Base-by-base conservation (phyloP, 2,329 filamentous ascomycete genomes). In the Cladosporium sp. region DNA sequence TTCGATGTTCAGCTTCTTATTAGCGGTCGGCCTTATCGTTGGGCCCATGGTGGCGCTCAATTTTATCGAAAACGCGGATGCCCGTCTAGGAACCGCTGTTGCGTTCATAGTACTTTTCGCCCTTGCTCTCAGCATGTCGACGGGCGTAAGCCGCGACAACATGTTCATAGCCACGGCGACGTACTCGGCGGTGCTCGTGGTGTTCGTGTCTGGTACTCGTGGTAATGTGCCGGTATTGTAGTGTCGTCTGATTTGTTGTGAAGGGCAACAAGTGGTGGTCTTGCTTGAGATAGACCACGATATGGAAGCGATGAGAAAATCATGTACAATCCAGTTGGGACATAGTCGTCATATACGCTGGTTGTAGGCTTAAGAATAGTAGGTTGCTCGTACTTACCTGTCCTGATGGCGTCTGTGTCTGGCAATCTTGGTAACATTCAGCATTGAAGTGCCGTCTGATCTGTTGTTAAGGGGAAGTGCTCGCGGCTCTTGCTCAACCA, bases 81-180 rank as follows among this genome's bases (percentile, higher is more conserved):
- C 39, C 13, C 29, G 51, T 7, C 40, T 54, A 2, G 54, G 51
- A 3, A 32, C 54, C 29, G 36, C 51, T 19, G 49, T 51, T 9
- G 34, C 47, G 12, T 56, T 48, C 44, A 54, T 54, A 18, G 20
- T 49, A 2, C 20, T 56, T 27, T 56, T 56, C 24, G 51, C 54
- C 9, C 18, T 45, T 17, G 37, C 37, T 7, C 27, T 56, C 4
- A 22, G 47, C 11, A 20, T 52, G 7, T 36, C 39, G 4, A 54
- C 54, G 9, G 47, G 42, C 7, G 50, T 52, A 9, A 56, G 27
- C 17, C 41, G 54, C 11, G 54, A 53, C 19, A 51, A 39, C 20
- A 51, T 51, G 8, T 56, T 56, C 42, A 51, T 52, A 11, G 51
- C 51, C 17, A 52, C 53, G 12, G 53, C 53, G 17, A 50, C 53